A percentile compares a stretch with the other conserved stretches of the same genome.
phyloP scores from a whole-genome alignment of 805 yeast species.

The Cephaloascus fragrans region DNA sequence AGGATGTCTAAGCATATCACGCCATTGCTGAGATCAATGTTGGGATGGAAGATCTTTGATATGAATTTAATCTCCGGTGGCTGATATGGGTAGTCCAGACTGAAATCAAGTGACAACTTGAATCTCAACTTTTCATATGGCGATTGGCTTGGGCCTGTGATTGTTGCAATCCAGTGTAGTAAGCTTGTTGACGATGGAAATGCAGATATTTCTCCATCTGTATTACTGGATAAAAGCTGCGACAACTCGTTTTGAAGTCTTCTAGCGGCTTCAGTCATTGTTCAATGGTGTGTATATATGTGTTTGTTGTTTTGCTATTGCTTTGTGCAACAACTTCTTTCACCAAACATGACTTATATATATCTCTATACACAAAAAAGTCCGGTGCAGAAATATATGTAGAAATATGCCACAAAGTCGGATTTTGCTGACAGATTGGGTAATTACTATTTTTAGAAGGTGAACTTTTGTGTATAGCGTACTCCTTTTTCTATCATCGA shows the following conservation, averaged over 20 bases:
- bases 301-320: too few relatives aligned
- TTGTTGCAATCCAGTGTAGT: slow-evolving; percentile 46
- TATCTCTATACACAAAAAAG: too few relatives aligned
- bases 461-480: too few relatives aligned
- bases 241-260: slow-evolving; percentile 41
- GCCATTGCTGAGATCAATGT: slow-evolving; percentile 56
- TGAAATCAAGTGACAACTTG: slow-evolving; percentile 40
- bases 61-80: slow-evolving; percentile 49
- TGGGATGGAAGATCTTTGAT: slow-evolving; percentile 59
- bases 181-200: slow-evolving; percentile 47
- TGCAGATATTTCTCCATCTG: slow-evolving; percentile 44
- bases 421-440: too few relatives aligned
- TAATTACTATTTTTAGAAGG: too few relatives aligned
- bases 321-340: too few relatives aligned
- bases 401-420: too few relatives aligned
- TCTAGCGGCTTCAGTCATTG: slow-evolving; percentile 39
- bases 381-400: too few relatives aligned
- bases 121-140: slow-evolving; percentile 45
- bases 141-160: slow-evolving; percentile 49
- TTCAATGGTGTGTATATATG: too few relatives aligned
- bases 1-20: slow-evolving; percentile 55
- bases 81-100: slow-evolving; percentile 45
- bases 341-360: too few relatives aligned
- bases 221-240: slow-evolving; percentile 39
- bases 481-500: too few relatives aligned